These are phyloP conservation scores for Kwoniella botswanensis DNA, from an alignment of 768 basidiomycete genomes.

Conservation along the genomic window DNA sequence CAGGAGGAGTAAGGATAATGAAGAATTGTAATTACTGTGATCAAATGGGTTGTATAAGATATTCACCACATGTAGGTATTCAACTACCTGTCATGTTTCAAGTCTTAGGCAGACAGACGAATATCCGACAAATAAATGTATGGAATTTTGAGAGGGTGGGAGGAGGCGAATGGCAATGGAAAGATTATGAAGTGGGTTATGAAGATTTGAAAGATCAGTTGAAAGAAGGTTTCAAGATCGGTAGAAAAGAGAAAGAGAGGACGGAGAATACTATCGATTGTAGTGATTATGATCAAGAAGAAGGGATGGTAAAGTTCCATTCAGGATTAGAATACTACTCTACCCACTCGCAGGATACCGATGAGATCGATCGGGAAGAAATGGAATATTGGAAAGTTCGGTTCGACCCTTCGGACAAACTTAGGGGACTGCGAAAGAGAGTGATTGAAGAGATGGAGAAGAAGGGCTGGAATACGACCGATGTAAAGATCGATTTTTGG, in stretches of 20 bases:
- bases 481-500: not conserved
- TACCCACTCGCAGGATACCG: not conserved
- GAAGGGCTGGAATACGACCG: not conserved
- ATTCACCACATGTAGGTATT: conserved; percentile 12
- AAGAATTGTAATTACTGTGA: conserved; percentile 19
- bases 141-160: conserved; percentile 18
- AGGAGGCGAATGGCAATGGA: not conserved
- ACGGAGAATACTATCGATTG: not conserved
- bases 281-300: not conserved
- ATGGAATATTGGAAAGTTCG: not conserved
- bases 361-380: conserved; percentile 4
- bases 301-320: not conserved
- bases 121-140: not conserved
- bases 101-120: conserved; percentile 3
- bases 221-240: not conserved
- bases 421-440: conserved; percentile 1
- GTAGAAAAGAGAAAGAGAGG: not conserved
- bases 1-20: not conserved
- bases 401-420: not conserved
- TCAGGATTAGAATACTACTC: conserved; percentile 13
- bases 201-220: conserved; percentile 10
- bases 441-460: not conserved
- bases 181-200: not conserved
- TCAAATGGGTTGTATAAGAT: conserved; percentile 15
- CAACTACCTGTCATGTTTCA: conserved; percentile 18